Evolutionary conservation across 2,329 filamentous ascomycete genomes (phyloP).

Genomic region (Phialocephala sp.): DNA sequence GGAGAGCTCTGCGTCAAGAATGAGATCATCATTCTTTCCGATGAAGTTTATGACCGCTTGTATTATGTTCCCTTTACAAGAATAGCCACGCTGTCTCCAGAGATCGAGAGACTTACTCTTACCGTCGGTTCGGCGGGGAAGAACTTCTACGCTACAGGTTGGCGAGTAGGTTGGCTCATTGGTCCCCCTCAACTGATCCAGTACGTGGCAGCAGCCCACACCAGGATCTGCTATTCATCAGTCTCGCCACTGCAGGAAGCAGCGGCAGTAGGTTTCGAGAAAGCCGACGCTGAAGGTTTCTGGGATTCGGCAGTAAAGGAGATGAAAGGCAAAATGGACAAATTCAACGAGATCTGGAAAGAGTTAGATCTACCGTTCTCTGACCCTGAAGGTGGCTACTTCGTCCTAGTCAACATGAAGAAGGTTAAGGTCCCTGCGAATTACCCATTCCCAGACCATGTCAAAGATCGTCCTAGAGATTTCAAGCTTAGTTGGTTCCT

Average conservation of each 20-base stretch:
- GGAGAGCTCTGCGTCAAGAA: conserved; percentile 90
- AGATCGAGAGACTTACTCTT: conserved; percentile 85
- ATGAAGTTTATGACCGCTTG: conserved; percentile 93
- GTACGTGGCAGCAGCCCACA: conserved; percentile 91
- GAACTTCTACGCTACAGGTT: conserved; percentile 97
- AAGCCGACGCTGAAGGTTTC: conserved; percentile 84
- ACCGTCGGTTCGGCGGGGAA: conserved; percentile 97
- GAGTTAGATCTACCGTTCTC: conserved; percentile 68
- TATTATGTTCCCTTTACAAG: conserved; percentile 96
- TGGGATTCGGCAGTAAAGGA: conserved; percentile 84
- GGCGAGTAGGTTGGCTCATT: conserved; percentile 94
- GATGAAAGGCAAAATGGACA: conserved; percentile 88
- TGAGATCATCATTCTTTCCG: conserved; percentile 90
- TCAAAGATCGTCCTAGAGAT: conserved; percentile 84
- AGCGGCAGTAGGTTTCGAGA: conserved; percentile 89
- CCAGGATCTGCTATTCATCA: conserved; percentile 92
- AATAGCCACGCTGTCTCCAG: conserved; percentile 87
- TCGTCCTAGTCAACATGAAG: conserved; percentile 91
- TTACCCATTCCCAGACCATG: conserved; percentile 89
- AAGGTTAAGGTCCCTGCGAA: conserved; percentile 83
- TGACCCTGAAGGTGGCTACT: conserved; percentile 96
- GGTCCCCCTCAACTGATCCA: conserved; percentile 88
- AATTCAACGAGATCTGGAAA: conserved; percentile 82
- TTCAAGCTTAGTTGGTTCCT: conserved; percentile 97
- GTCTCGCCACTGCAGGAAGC: conserved; percentile 95